phyloP scores from a whole-genome alignment of 2,329 filamentous ascomycete species.

The Basipetospora chlamydospora region DNA sequence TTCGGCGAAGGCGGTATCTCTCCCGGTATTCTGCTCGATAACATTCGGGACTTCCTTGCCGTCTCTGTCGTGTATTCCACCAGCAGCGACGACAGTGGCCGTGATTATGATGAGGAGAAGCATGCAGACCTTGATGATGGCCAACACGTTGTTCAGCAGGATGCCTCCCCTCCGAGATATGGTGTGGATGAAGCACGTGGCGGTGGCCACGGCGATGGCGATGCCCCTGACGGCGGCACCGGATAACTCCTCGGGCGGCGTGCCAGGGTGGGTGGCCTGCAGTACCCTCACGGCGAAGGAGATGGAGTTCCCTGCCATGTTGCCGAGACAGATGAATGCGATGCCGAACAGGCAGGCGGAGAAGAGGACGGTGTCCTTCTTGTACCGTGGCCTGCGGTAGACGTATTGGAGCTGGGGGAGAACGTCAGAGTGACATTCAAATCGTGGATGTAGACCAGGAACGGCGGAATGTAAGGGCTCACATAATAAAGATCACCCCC shows the following conservation, averaged over 20 bases:
- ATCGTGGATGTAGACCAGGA: not conserved
- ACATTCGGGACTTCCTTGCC: constrained; percentile 10
- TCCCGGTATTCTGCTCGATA: constrained; percentile 14
- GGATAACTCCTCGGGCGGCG: constrained; percentile 7
- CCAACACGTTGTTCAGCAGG: constrained; percentile 33
- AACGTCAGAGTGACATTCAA: too few species aligned
- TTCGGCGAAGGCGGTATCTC: constrained; percentile 5
- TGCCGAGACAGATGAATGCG: constrained; percentile 29
- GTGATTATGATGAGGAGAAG: constrained; percentile 27
- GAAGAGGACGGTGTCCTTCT: constrained; percentile 20
- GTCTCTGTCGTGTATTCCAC: constrained; percentile 10
- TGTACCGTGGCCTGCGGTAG: constrained; percentile 21
- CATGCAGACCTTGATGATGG: constrained; percentile 31
- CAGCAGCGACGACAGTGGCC: constrained; percentile 17
- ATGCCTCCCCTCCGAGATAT: constrained; percentile 34
- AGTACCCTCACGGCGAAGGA: constrained; percentile 27
- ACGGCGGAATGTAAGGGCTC: not conserved
- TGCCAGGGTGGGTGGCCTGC: constrained; percentile 17
- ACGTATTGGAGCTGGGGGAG: constrained; percentile 26
- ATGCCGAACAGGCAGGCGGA: constrained; percentile 30
- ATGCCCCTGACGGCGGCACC: constrained; percentile 26
- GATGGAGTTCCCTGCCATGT: constrained; percentile 33
- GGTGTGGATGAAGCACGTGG: constrained; percentile 32
- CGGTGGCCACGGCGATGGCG: constrained; percentile 26
- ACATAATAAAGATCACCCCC: constrained; percentile 33